A percentile compares a stretch with the other conserved stretches of the same genome.
Conservation (phyloP, 331 rosid genomes). For the Spiraea crenata region DNA sequence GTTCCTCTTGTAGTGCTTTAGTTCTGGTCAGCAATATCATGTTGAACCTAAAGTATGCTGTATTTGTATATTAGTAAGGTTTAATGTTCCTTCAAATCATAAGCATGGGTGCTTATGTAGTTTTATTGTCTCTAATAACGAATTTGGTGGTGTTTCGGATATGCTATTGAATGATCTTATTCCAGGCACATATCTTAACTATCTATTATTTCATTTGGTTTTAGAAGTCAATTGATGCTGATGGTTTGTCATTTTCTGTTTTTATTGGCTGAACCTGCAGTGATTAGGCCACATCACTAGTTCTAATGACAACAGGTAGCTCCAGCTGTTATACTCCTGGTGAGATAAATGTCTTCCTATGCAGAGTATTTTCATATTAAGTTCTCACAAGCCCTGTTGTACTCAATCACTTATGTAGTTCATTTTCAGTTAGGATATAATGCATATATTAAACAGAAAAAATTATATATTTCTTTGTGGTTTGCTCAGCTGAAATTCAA, state of each 20-base stretch:
- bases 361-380: not conserved
- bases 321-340: slow-evolving; percentile 26
- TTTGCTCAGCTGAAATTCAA: not conserved
- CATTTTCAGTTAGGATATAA: not conserved
- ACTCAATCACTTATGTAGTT: not conserved
- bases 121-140: not conserved
- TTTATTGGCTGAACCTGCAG: slow-evolving; percentile 13
- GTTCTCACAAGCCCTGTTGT: slow-evolving; percentile 12
- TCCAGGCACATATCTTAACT: not conserved
- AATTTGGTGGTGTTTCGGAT: not conserved
- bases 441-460: not conserved
- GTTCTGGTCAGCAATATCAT: not conserved
- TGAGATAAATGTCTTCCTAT: slow-evolving; percentile 9
- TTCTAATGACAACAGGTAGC: slow-evolving; percentile 6
- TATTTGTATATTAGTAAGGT: not conserved
- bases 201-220: slow-evolving; percentile 3
- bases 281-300: slow-evolving; percentile 14
- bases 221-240: slow-evolving; percentile 1
- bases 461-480: too few relatives aligned
- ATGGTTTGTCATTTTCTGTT: not conserved
- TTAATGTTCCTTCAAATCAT: not conserved
- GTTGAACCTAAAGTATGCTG: not conserved
- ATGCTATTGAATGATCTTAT: not conserved
- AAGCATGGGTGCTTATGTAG: too few relatives aligned
- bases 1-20: not conserved